A percentile compares a stretch with the other conserved stretches of the same genome.
phyloP scores from a whole-genome alignment of 139 green algal genomes.

The Nannochloris sp. region DNA sequence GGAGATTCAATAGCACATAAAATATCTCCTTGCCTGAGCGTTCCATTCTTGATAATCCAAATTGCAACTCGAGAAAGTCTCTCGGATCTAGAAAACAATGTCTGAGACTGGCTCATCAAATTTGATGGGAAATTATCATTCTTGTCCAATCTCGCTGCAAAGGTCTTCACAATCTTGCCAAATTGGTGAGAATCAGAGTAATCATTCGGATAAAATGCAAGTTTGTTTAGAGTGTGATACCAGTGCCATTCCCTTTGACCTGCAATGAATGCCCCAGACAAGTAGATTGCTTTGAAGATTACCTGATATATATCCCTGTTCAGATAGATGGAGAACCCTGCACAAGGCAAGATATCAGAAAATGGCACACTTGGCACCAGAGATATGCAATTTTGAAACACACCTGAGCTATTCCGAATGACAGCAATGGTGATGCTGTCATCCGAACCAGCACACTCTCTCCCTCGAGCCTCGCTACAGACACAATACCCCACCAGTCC shows the following conservation, averaged over 20 bases:
- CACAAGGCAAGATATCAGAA: too few species aligned
- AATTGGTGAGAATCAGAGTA: slow-evolving; percentile 33
- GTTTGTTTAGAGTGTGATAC: slow-evolving; percentile 22
- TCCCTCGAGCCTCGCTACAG: too few species aligned
- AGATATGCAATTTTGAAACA: slow-evolving; percentile 20
- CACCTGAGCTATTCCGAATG: slow-evolving; percentile 14
- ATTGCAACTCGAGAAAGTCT: neutral
- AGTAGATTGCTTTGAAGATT: slow-evolving; percentile 35
- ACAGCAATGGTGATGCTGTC: neutral
- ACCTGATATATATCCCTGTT: slow-evolving; percentile 33
- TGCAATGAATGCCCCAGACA: slow-evolving; percentile 15
- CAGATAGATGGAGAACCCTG: slow-evolving; percentile 50
- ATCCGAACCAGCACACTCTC: too few species aligned
- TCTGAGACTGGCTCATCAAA: neutral
- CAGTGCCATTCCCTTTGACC: slow-evolving; percentile 55
- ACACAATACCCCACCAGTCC: too few species aligned
- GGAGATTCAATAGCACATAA: too few species aligned
- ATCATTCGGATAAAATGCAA: slow-evolving; percentile 39
- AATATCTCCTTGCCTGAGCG: neutral
- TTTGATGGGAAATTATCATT: slow-evolving; percentile 8
- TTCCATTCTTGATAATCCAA: slow-evolving; percentile 1
- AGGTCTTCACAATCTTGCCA: neutral
- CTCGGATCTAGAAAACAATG: neutral
- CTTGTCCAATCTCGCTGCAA: slow-evolving; percentile 1
- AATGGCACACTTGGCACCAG: too few species aligned